These are phyloP conservation scores for Metarhizium sp. DNA, from an alignment of 2,329 filamentous ascomycete species.

Conservation along the genomic window DNA sequence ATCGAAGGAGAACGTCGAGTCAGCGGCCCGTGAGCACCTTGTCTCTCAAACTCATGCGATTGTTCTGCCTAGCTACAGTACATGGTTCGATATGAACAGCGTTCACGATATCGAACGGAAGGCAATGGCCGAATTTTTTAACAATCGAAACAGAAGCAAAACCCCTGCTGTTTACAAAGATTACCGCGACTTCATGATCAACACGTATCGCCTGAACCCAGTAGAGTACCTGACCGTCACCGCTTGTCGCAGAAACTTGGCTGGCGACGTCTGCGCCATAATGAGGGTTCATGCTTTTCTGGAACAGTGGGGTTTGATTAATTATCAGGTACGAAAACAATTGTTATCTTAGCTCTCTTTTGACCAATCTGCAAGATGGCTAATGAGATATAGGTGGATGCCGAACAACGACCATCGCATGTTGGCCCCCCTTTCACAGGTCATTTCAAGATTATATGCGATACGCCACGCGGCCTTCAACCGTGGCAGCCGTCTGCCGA, in stretches of 20 bases:
- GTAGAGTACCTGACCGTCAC: constrained; percentile 96
- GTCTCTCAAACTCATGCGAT: constrained; percentile 92
- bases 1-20: constrained; percentile 73
- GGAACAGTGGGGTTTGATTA: constrained; percentile 97
- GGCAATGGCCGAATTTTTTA: constrained; percentile 96
- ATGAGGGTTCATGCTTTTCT: constrained; percentile 98
- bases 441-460: constrained; percentile 91
- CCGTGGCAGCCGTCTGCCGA: constrained; percentile 88
- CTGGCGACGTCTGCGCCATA: constrained; percentile 95
- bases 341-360: background rate
- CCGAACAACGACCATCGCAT: constrained; percentile 87
- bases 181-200: constrained; percentile 99
- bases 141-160: constrained; percentile 95
- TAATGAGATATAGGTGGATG: constrained; percentile 65
- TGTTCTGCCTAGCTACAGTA: constrained; percentile 93
- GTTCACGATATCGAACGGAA: constrained; percentile 91
- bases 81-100: constrained; percentile 97
- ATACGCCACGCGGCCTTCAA: constrained; percentile 89
- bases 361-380: background rate
- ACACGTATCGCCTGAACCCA: constrained; percentile 94
- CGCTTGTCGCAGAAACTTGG: constrained; percentile 86
- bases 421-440: constrained; percentile 95
- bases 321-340: constrained; percentile 69
- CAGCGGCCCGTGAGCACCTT: constrained; percentile 81
- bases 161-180: constrained; percentile 96